These are phyloP conservation scores for Amborella trichopoda DNA, from an alignment of 164 flowering plant species.

Conservation along the genomic window DNA sequence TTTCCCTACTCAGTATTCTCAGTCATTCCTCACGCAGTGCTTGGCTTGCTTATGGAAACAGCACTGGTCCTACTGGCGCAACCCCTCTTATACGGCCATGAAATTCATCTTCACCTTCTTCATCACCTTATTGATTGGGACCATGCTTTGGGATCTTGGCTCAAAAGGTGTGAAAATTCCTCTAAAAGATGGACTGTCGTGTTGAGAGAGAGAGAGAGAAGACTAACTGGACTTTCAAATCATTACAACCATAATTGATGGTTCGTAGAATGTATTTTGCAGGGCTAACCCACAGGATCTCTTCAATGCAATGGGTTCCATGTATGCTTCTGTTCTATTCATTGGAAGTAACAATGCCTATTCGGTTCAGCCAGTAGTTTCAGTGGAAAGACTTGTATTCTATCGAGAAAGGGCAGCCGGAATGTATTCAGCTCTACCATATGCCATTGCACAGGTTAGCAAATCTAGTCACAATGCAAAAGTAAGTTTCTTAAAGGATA, in stretches of 20 bases:
- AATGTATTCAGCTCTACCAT: slow-evolving; percentile 32
- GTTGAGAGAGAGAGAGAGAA: too few relatives aligned
- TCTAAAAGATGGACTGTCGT: too few relatives aligned
- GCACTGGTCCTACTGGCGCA: slow-evolving; percentile 50
- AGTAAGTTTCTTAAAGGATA: background rate
- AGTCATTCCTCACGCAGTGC: slow-evolving; percentile 35
- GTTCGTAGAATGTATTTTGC: too few relatives aligned
- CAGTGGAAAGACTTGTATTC: slow-evolving; percentile 24
- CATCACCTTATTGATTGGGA: slow-evolving; percentile 36
- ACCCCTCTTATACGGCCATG: slow-evolving; percentile 36
- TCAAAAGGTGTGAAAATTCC: too few relatives aligned
- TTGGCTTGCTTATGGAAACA: slow-evolving; percentile 60
- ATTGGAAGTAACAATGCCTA: slow-evolving; percentile 17
- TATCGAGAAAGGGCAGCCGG: slow-evolving; percentile 38
- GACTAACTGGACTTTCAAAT: background rate
- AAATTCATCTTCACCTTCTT: slow-evolving; percentile 32
- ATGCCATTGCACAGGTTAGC: slow-evolving; percentile 27
- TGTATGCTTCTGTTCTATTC: slow-evolving; percentile 22
- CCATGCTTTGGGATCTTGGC: slow-evolving; percentile 35
- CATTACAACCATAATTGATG: too few relatives aligned
- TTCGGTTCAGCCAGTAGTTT: slow-evolving; percentile 31
- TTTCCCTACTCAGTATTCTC: slow-evolving; percentile 48
- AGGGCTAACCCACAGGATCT: slow-evolving; percentile 18
- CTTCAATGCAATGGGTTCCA: slow-evolving; percentile 18
- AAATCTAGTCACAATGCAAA: background rate